Base-by-base conservation (phyloP, 352 stramenopile species). In the Pythium inflatum region DNA sequence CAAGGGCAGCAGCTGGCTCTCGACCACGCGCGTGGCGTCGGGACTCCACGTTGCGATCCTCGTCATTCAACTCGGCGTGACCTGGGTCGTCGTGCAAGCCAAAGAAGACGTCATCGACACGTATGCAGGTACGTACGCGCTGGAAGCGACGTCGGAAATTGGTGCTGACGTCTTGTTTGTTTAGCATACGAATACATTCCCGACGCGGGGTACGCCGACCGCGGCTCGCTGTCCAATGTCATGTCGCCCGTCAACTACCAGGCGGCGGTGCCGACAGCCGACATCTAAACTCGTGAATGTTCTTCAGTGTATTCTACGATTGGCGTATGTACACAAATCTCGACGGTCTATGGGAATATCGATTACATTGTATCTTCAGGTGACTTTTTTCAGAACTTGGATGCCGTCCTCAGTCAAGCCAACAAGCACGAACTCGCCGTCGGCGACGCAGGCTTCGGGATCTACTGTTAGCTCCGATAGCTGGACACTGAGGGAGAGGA, bases 91-190 rank as follows among this genome's bases (percentile, higher is more conserved):
- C 25, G 73, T 90, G 28, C 83, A 90, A 66, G 88, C 80, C 12
- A 92, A 91, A 70, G 85, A 94, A 73, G 87, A 92, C 67, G 83
- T 92, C 18, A 94, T 94, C 41, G 87, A 94, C 55, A 94, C 87
- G 0, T 94, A 93, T 49, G 87, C 87, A 48, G 87, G 87, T 94
- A 61, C 22, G 77, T 43, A 31, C 41, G 41, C 41, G 18, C 13
- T 67, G 22, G 18, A 16, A 9, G 16, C 36, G 9, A 9, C 9
- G 9, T 43, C 16, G 36, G 9, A 16, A 16, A 43, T 43, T 16
- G 36, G 9, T 43, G 36, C 9, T 43, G 36, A 43, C 36, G 16
- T 43, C 2, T 49, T 13, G 22, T 18, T 24, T 5, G 18, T 14
- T 45, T 43, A 93, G 87, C 85, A 31, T 94, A 94, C 62, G 83